Base-by-base conservation (phyloP, 108 stramenopile species). In the Cyclotella baltica region DNA sequence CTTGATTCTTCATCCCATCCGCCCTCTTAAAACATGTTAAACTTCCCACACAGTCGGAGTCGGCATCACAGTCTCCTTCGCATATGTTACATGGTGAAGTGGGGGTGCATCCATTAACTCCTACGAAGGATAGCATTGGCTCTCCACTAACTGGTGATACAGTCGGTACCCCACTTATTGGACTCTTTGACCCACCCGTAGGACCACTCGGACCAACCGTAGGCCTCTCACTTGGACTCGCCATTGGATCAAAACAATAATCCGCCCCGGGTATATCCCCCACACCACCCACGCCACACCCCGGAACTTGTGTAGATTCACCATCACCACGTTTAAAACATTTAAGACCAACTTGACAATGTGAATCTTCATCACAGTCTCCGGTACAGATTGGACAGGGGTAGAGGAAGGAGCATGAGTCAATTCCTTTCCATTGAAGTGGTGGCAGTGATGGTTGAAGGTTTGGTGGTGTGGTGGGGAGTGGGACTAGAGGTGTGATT, bases 21-120 rank as follows among this genome's bases (percentile, higher is more conserved):
- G 67, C 72, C 29, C 79, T 62, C 34, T 73, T 80, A 67, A 59
- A 73, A 47, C 79, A 80, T 67, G 46, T 55, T 33, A 62, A 56
- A 16, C 27, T 15, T 27, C 19, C 33, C n/a, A 57, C n/a, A 27
- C 79, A 75, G 37, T 85, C 85, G 70, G 80, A 72, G 30, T 77
- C 75, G 15, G 74, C 79, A 64, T 69, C 86, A n/a, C 92, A 93
- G 61, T 89, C 90, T 38, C 92, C 92, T 35, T 88, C 62, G 65
- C 90, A 91, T 5, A 73, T 40, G 31, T 74, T 55, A 50, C 90
- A 75, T 3, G 88, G 92, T 30, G 57, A 51, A 18, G 36, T 55
- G 4, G 59, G 57, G 0, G 72, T 62, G 40, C 79, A 80, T 3
- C 79, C 72, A 69, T 73, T 68, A 47, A 80, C 59, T 28, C 79